Conservation (phyloP, 768 basidiomycete species). For the Cyclocybe aegerita region DNA sequence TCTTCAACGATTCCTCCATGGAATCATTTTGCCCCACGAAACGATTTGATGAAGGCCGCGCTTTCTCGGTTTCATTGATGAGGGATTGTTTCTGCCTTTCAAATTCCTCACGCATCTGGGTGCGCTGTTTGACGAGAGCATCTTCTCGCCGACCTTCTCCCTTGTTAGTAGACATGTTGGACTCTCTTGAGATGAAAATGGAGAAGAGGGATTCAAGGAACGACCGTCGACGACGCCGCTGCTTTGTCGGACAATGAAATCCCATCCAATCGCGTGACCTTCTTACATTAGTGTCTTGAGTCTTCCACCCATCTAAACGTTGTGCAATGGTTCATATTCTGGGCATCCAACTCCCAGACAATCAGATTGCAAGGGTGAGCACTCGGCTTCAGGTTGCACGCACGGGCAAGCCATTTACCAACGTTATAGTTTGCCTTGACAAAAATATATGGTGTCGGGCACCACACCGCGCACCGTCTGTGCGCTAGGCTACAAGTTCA, state of each 20-base stretch:
- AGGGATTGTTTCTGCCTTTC: slow-evolving; percentile 80
- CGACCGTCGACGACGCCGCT: slow-evolving; percentile 7
- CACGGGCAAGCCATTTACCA: background rate
- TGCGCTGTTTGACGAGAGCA: slow-evolving; percentile 81
- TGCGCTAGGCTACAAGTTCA: slow-evolving; percentile 94
- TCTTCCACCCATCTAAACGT: slow-evolving; percentile 13
- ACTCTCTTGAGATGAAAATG: slow-evolving; percentile 1
- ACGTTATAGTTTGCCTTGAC: slow-evolving; percentile 78
- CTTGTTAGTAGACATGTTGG: slow-evolving; percentile 70
- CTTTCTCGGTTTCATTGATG: slow-evolving; percentile 89
- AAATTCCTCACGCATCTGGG: slow-evolving; percentile 76
- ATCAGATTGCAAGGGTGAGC: slow-evolving; percentile 72
- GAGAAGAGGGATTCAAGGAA: slow-evolving; percentile 9
- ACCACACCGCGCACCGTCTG: slow-evolving; percentile 70
- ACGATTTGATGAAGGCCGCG: slow-evolving; percentile 80
- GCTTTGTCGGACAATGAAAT: slow-evolving; percentile 29
- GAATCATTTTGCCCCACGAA: slow-evolving; percentile 95
- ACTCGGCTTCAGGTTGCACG: background rate
- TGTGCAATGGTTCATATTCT: slow-evolving; percentile 79
- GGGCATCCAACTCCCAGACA: slow-evolving; percentile 79
- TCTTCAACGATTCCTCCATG: slow-evolving; percentile 90
- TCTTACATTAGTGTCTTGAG: slow-evolving; percentile 4
- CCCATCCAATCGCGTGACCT: slow-evolving; percentile 3
- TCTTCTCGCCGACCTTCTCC: slow-evolving; percentile 86
- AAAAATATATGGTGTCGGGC: slow-evolving; percentile 86